A percentile compares a stretch with the other conserved stretches of the same genome.
Conservation (phyloP, 2,329 filamentous ascomycete genomes). For the Pestalotiopsis sp. region DNA sequence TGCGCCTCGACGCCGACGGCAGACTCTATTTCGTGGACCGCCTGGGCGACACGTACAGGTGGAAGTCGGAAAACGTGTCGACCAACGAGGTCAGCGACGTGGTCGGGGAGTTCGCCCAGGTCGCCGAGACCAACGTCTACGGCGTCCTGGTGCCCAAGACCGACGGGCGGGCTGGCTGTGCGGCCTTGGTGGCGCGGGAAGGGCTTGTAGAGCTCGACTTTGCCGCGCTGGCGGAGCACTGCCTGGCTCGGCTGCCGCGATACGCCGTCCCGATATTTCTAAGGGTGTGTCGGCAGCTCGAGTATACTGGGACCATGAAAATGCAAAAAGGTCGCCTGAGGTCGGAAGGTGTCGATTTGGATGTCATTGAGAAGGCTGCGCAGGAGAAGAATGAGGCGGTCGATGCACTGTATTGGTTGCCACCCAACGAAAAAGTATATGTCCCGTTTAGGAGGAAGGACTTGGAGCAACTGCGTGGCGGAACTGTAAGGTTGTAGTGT, state of each 20-base stretch:
- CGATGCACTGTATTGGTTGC: slow-evolving; percentile 42
- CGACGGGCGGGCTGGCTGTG: slow-evolving; percentile 46
- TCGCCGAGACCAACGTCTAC: slow-evolving; percentile 46
- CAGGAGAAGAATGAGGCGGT: slow-evolving; percentile 30
- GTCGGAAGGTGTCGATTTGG: slow-evolving; percentile 42
- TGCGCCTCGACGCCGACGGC: slow-evolving; percentile 62
- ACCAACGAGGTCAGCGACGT: slow-evolving; percentile 46
- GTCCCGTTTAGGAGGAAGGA: slow-evolving; percentile 32
- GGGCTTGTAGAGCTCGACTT: slow-evolving; percentile 30
- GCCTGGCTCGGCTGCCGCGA: slow-evolving; percentile 37
- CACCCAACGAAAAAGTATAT: slow-evolving; percentile 33
- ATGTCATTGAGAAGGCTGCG: slow-evolving; percentile 33
- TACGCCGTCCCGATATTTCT: slow-evolving; percentile 49
- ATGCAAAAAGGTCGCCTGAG: slow-evolving; percentile 44
- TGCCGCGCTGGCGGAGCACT: slow-evolving; percentile 37
- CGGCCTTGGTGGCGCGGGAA: slow-evolving; percentile 39
- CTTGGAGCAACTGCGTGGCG: background rate
- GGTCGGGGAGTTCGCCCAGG: slow-evolving; percentile 38
- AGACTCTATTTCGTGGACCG: slow-evolving; percentile 70
- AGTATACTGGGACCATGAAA: slow-evolving; percentile 48
- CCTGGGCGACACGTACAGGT: slow-evolving; percentile 74
- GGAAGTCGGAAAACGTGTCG: slow-evolving; percentile 54
- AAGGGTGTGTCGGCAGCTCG: slow-evolving; percentile 37
- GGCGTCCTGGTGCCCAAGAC: slow-evolving; percentile 44
- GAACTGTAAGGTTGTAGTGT: background rate